Base-by-base conservation (phyloP, 495 filamentous ascomycete genomes). In the Xylaria flabelliformis region DNA sequence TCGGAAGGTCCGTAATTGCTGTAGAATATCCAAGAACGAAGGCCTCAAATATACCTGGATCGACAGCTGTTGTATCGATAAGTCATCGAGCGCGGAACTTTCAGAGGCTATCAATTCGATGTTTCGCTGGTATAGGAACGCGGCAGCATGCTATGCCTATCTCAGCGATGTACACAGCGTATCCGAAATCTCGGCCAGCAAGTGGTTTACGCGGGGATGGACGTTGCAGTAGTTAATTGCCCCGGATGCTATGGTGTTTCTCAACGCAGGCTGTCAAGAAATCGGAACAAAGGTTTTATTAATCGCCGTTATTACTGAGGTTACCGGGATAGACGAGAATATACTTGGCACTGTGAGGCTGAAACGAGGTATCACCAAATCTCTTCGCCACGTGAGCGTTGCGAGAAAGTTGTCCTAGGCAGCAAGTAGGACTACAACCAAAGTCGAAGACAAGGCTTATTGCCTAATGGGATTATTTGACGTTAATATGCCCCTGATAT, bases 141-240 rank as follows among this genome's bases (percentile, higher is more conserved):
- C 53, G 0, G 53, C 53, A 56, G 53, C 32, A 32, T 56, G 53
- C 15, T 56, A 56, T 12, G 53, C 53, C 53, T 56, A 56, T 32
- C 53, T 56, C 15, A 56, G 53, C 53, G 53, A 56, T 32, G 53
- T 56, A 29, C 24, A 56, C 10, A 56, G 53, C 15, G 13, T 56
- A 15, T 32, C 53, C 9, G 24, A 56, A 24, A 1, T 56, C 24
- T 17, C 53, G 15, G 53, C 24, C 24, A 56, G 53, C 15, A 56
- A 24, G 13, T 56, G 53, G 53, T 56, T 56, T 32, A 26, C 53
- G 4, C 53, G 53, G 53, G 50, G 53, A 17, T 56, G 53, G 53
- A 56, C 53, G 53, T 21, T 56, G 53, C 53, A 56, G 21, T 24
- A 56, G 53, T 32, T 56, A 29, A 56, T 56, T 56, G 53, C 53